Percentiles rank a stretch among this genome's conserved stretches.
Evolutionary conservation across 352 stramenopile species (phyloP).

Genomic region (Globisporangium solare): DNA sequence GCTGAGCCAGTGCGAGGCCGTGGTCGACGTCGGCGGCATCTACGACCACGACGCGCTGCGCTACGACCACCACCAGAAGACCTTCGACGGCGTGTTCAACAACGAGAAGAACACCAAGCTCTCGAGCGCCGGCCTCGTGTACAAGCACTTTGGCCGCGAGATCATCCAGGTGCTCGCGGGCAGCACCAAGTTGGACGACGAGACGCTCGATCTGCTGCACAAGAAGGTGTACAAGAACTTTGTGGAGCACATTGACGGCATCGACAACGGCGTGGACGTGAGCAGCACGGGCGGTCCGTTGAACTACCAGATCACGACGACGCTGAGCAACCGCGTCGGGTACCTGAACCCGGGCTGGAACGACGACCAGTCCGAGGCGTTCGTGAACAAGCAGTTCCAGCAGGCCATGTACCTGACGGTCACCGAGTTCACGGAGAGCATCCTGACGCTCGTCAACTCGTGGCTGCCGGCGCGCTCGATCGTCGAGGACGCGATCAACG

Average conservation of each 20-base stretch:
- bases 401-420: constrained; percentile 93
- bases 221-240: constrained; percentile 95
- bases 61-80: constrained; percentile 99
- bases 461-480: constrained; percentile 94
- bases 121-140: constrained; percentile 95
- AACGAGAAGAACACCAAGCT: constrained; percentile 86
- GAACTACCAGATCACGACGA: constrained; percentile 79
- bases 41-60: constrained; percentile 88
- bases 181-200: constrained; percentile 47
- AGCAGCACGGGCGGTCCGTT: constrained; percentile 32
- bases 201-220: constrained; percentile 81
- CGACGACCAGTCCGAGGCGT: constrained; percentile 76
- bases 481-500: constrained; percentile 89
- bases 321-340: constrained; percentile 82
- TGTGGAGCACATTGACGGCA: constrained; percentile 98
- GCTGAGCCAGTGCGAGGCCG: constrained; percentile 91
- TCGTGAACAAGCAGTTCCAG: constrained; percentile 91
- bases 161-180: constrained; percentile 86
- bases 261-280: constrained; percentile 97
- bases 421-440: constrained; percentile 91
- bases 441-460: constrained; percentile 89
- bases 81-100: constrained; percentile 83
- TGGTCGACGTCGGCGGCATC: constrained; percentile 96
- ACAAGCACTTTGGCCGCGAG: constrained; percentile 97
- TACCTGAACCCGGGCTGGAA: constrained; percentile 97